Evolutionary conservation across 2,329 filamentous ascomycete species (phyloP), one percentile per base, ranked within the genome.

Genomic region (Xylariaceae sp.): DNA sequence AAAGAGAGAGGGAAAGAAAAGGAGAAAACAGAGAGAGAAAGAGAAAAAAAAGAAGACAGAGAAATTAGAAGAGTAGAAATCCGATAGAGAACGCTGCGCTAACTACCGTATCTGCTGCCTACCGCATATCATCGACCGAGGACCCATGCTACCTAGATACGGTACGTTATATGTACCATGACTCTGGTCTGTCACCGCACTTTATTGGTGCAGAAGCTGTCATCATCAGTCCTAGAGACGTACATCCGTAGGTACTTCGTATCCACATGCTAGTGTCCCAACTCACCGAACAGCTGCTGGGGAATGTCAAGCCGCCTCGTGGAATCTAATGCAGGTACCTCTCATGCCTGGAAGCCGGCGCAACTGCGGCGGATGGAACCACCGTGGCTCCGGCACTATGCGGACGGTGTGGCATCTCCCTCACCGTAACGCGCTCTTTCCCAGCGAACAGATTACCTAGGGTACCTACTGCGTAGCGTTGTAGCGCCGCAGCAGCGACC

Each of bases 321-420:
- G 55, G 57, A 51, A 59, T 59, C 63, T 66, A 66, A 66, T 65
- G 64, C 64, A 66, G 64, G 64, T 65, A 66, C 64, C n/a, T 66
- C 57, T 26, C 22, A n/a, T 43, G 41, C 21, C 21, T 43, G 40
- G 40, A 15, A 18, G 36, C n/a, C 16, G 15, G 36, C 36, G 41
- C 13, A 43, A n/a, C 16, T 47, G 16, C 46, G 5, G 51, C 36
- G 46, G 51, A 34, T 34, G 32, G 32, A 34, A 34, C 45, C 55
- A 58, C 49, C 50, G 58, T 58, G 42, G 26, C 29, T 47, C 16
- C 13, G 39, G 16, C 16, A 29, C 36, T 2, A 4, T 39, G 15
- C 3, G 42, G 43, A 58, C 58, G 56, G 58, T 61, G 53, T 54
- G 55, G 51, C 32, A 47, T 29, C 46, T 42, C 42, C 18, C 44